phyloP scores from a whole-genome alignment of 2,329 filamentous ascomycete species.

The Alternaria brassicae region DNA sequence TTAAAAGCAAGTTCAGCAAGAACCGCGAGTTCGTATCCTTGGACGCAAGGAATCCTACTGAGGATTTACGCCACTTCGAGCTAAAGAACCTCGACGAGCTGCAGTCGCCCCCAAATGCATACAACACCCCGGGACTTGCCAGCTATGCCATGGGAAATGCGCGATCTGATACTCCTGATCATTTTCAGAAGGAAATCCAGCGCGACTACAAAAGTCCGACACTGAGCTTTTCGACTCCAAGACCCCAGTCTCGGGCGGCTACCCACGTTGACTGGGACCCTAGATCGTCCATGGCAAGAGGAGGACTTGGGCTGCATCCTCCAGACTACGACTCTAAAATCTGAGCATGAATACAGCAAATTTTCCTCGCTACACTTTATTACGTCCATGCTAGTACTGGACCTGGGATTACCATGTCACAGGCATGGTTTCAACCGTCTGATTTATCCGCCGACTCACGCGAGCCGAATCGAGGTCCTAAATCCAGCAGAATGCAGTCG shows the following conservation, averaged over 20 bases:
- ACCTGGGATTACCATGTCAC: not conserved
- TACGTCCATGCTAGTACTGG: constrained; percentile 1
- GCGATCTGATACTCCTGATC: constrained; percentile 43
- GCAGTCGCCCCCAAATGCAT: constrained; percentile 37
- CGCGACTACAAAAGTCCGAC: constrained; percentile 50
- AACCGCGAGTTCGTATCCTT: constrained; percentile 88
- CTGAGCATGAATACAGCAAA: constrained; percentile 27
- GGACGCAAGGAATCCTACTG: constrained; percentile 66
- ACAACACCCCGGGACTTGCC: constrained; percentile 33
- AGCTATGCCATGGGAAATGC: constrained; percentile 29
- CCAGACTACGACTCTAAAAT: constrained; percentile 42
- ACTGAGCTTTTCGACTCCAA: constrained; percentile 53
- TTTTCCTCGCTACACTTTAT: constrained; percentile 6
- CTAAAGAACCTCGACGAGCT: constrained; percentile 43
- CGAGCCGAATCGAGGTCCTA: not conserved
- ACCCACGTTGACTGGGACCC: constrained; percentile 48
- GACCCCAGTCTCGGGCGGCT: constrained; percentile 42
- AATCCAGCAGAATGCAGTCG: not conserved
- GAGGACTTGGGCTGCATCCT: constrained; percentile 51
- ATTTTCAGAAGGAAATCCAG: constrained; percentile 47
- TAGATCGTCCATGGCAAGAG: constrained; percentile 47
- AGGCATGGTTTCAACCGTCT: not conserved
- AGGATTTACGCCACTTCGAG: constrained; percentile 45
- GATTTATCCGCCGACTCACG: constrained; percentile 12
- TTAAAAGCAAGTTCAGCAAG: constrained; percentile 56